Evolutionary conservation across 495 filamentous ascomycete genomes (phyloP).

Genomic region (Lasiosphaeria miniovina): DNA sequence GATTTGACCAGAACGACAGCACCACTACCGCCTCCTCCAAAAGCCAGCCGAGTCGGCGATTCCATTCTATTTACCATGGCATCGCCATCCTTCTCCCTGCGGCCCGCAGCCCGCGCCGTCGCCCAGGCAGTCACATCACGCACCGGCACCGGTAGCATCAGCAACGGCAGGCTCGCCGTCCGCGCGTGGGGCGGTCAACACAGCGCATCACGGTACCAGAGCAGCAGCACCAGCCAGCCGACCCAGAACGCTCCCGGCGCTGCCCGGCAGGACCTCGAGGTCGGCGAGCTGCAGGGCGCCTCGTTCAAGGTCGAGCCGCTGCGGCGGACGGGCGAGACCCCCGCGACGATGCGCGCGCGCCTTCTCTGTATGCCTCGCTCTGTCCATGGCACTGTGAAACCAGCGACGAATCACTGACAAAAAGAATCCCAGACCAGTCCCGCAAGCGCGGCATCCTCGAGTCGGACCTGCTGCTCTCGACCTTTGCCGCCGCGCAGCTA

Average conservation of each 20-base stretch:
- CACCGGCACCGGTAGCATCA: not conserved
- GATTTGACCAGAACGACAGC: no score
- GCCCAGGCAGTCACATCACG: not conserved
- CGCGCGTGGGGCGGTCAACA: not conserved
- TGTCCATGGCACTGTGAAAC: not conserved
- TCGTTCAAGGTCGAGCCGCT: slow-evolving; percentile 88
- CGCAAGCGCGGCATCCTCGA: slow-evolving; percentile 96
- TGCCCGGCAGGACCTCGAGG: slow-evolving; percentile 59
- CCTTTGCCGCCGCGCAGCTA: slow-evolving; percentile 83
- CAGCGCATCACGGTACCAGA: slow-evolving; percentile 8
- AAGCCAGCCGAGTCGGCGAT: not conserved
- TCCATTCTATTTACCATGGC: not conserved
- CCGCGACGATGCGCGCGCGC: slow-evolving; percentile 77
- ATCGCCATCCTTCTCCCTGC: slow-evolving; percentile 13
- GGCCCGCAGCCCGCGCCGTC: slow-evolving; percentile 14
- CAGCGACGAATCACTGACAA: slow-evolving; percentile 9
- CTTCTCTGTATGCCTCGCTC: slow-evolving; percentile 70
- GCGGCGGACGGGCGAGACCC: slow-evolving; percentile 74
- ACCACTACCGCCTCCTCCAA: not conserved
- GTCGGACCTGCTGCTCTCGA: slow-evolving; percentile 90
- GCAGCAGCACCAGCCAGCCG: slow-evolving; percentile 4
- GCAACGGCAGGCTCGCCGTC: not conserved
- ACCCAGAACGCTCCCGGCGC: not conserved
- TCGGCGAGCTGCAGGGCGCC: slow-evolving; percentile 88
- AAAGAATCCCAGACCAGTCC: slow-evolving; percentile 69